These are phyloP conservation scores for Anethum foeniculum DNA, from an alignment of 140 eudicot genomes.

Conservation along the genomic window DNA sequence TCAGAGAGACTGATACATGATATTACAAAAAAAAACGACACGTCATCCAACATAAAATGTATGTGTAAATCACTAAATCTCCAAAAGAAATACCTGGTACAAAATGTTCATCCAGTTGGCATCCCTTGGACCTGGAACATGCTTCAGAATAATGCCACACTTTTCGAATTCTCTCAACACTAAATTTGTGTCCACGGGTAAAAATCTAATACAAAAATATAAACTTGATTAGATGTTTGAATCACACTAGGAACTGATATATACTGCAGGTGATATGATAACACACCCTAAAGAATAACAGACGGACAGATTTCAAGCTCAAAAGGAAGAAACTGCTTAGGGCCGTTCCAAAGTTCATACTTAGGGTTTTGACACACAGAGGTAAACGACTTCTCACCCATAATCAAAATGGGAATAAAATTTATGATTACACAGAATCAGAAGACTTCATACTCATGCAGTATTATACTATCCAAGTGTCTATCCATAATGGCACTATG, in stretches of 20 bases:
- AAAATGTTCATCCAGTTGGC: constrained; percentile 99
- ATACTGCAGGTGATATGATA: neutral
- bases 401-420: neutral
- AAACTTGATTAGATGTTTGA: neutral
- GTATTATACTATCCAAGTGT: neutral
- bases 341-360: neutral
- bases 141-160: constrained; percentile 80
- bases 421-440: neutral
- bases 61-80: neutral
- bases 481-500: neutral
- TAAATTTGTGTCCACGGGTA: constrained; percentile 81
- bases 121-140: constrained; percentile 86
- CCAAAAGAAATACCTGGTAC: constrained; percentile 53
- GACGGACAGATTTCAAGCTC: neutral
- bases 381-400: neutral
- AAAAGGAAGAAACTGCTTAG: neutral
- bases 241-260: neutral
- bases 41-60: neutral
- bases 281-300: neutral
- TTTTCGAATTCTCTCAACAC: constrained; percentile 93
- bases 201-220: constrained; percentile 42
- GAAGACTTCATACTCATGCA: neutral
- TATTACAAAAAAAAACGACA: neutral
- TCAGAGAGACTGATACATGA: neutral
- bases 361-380: neutral